Percentiles rank a stretch among this genome's conserved stretches.
phyloP scores from a whole-genome alignment of 768 basidiomycete genomes.

The Zangia roseola region DNA sequence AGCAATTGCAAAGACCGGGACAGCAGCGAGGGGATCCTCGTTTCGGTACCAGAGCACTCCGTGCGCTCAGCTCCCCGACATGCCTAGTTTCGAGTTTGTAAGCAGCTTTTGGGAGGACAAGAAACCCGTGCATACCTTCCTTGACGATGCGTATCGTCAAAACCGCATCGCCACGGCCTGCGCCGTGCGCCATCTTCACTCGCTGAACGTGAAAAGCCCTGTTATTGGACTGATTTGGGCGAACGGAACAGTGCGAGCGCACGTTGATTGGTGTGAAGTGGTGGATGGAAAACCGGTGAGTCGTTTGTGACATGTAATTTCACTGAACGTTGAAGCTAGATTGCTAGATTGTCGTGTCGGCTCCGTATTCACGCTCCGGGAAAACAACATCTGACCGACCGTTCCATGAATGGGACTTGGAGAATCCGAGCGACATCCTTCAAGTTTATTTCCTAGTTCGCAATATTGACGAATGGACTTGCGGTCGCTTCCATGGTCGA shows the following conservation, averaged over 20 bases:
- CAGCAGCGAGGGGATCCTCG: constrained; percentile 41
- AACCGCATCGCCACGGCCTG: constrained; percentile 56
- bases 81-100: constrained; percentile 49
- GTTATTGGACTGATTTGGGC: constrained; percentile 57
- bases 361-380: constrained; percentile 38
- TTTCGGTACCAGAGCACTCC: constrained; percentile 54
- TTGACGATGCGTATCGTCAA: constrained; percentile 56
- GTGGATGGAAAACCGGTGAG: constrained; percentile 36
- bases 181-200: constrained; percentile 48
- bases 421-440: constrained; percentile 43
- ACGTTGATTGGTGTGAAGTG: constrained; percentile 52
- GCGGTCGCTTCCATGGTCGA: constrained; percentile 39
- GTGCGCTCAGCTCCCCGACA: constrained; percentile 45
- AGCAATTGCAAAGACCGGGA: constrained; percentile 36
- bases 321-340: neutral
- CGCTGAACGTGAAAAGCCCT: constrained; percentile 43
- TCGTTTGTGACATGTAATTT: constrained; percentile 1
- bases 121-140: constrained; percentile 47
- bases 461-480: constrained; percentile 56
- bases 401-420: constrained; percentile 52
- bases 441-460: constrained; percentile 50
- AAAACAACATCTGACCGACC: constrained; percentile 18
- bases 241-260: constrained; percentile 49
- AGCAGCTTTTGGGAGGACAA: constrained; percentile 62
- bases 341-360: constrained; percentile 47